phyloP scores from a whole-genome alignment of 2,329 filamentous ascomycete genomes.

The Apiospora aurea region DNA sequence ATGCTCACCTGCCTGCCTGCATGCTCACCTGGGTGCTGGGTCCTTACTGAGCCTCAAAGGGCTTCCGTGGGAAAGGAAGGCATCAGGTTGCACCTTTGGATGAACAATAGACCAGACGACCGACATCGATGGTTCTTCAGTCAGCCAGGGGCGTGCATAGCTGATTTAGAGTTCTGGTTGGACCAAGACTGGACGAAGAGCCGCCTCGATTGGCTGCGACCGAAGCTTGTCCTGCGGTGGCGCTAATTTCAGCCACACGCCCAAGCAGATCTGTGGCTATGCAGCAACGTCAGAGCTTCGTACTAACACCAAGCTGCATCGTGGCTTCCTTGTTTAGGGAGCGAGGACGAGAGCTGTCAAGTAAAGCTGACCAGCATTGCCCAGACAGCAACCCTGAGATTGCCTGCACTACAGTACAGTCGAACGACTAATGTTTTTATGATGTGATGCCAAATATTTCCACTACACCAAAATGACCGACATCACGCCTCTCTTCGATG shows the following conservation, averaged over 20 bases:
- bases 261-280: not conserved
- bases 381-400: not conserved
- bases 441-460: not conserved
- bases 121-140: not conserved
- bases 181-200: not conserved
- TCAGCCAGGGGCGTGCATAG: not conserved
- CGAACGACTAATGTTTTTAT: conserved; percentile 21
- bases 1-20: not conserved
- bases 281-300: conserved; percentile 6
- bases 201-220: not conserved
- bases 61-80: not conserved
- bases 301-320: conserved; percentile 5
- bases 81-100: not conserved
- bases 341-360: not conserved
- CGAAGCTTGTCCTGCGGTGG: not conserved
- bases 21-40: no score
- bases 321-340: conserved; percentile 16
- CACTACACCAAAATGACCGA: conserved; percentile 55
- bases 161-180: not conserved
- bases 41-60: not conserved
- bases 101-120: not conserved
- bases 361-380: not conserved
- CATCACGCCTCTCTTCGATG: conserved; percentile 73
- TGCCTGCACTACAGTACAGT: not conserved
- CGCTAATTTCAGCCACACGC: not conserved